Base-by-base conservation (phyloP, 139 green algal genomes). In the Zygnema cylindricum region DNA sequence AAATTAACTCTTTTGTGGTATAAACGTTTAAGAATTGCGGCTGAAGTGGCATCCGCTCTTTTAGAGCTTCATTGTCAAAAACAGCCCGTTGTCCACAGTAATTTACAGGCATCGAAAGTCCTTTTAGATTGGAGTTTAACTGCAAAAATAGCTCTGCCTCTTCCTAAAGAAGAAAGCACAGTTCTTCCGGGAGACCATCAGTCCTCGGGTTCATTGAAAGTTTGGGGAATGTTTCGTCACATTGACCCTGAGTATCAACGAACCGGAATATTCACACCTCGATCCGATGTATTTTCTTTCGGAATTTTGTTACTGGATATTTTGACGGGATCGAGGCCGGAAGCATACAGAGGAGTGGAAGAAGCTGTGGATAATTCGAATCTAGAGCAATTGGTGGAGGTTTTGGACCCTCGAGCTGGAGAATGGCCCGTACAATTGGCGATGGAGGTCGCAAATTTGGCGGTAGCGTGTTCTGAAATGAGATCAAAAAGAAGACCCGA, bases 131-230 rank as follows among this genome's bases (percentile, higher is more conserved):
- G 98, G 33, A 93, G 94, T 54, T 92, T 94, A 25, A 95, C 92
- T 39, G 39, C 76, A 35, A 89, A 85, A 71, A 96, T 98, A 40
- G 49, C 49, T 16, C 7, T 63, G 16, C 7, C 7, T 63, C 49
- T 63, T 63, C 16, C 49, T 63, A 63, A 7, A 16, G 49, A 63
- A 63, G 16, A 7, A 25, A 7, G 49, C 7, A 63, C 49, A 25
- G n/a, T n/a, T n/a, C n/a, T n/a, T n/a, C n/a, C n/a, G n/a, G 96
- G 93, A 33, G 96, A 98, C 92, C 98, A 98, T 95, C 96, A 96
- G 1, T 95, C 98, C 33, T 95, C 96, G 23, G n/a, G 75, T 22
- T 22, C 57, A 36, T 11, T 54, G 77, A 43, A 43, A 7, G 38
- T 7, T 7, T 41, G 43, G 38, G 82, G 82, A 41, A 86, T 75